phyloP scores from a whole-genome alignment of 1,284 basidiomycete genomes.

The Ustilago trichophora region DNA sequence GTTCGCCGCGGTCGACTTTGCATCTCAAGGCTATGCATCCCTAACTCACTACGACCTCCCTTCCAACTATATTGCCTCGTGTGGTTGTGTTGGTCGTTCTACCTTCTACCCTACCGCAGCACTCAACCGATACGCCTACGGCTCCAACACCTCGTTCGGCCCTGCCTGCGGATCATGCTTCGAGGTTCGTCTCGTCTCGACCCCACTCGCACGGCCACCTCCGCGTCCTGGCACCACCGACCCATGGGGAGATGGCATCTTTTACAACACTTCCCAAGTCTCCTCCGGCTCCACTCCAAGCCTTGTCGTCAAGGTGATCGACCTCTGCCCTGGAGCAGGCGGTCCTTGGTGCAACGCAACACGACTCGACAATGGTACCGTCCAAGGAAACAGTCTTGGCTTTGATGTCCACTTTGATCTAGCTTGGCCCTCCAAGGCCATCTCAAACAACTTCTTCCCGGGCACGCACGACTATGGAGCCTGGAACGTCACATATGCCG shows the following conservation, averaged over 20 bases:
- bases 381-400: slow-evolving; percentile 42
- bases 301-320: slow-evolving; percentile 55
- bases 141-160: slow-evolving; percentile 50
- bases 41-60: slow-evolving; percentile 59
- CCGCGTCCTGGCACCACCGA: slow-evolving; percentile 14
- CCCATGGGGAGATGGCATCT: slow-evolving; percentile 48
- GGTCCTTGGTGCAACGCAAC: slow-evolving; percentile 54
- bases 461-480: slow-evolving; percentile 54
- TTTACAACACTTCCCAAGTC: slow-evolving; percentile 21
- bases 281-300: slow-evolving; percentile 29
- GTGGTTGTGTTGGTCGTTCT: slow-evolving; percentile 51
- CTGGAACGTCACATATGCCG: slow-evolving; percentile 49
- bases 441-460: slow-evolving; percentile 50
- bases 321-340: slow-evolving; percentile 47
- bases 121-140: slow-evolving; percentile 48
- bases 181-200: slow-evolving; percentile 44
- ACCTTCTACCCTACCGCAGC: slow-evolving; percentile 54
- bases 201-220: slow-evolving; percentile 40
- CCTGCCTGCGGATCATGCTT: slow-evolving; percentile 53
- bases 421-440: slow-evolving; percentile 52
- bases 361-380: slow-evolving; percentile 11
- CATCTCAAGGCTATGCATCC: slow-evolving; percentile 42
- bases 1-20: slow-evolving; percentile 19
- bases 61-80: slow-evolving; percentile 50
- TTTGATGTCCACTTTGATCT: slow-evolving; percentile 57